A percentile compares a stretch with the other conserved stretches of the same genome.
Conservation (phyloP, 2,329 filamentous ascomycete genomes). For the Cytospora paraplurivora region DNA sequence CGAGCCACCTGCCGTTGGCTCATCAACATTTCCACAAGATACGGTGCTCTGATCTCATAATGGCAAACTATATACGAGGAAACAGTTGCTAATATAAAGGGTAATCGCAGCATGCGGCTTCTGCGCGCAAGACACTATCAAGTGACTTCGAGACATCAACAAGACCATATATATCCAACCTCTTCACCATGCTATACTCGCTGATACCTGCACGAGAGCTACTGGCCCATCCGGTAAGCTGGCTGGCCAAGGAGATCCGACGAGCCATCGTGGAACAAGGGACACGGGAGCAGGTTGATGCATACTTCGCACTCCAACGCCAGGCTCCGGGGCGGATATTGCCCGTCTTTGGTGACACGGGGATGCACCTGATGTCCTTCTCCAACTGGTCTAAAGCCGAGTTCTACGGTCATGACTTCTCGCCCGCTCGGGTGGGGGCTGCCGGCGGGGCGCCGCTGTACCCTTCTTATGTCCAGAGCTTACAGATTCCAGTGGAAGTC, state of each 20-base stretch:
- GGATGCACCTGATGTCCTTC: constrained; percentile 37
- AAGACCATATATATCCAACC: background rate
- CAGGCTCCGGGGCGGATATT: constrained; percentile 31
- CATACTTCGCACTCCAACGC: constrained; percentile 36
- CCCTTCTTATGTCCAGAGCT: constrained; percentile 2
- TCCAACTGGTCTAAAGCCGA: constrained; percentile 39
- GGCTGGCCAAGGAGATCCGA: constrained; percentile 35
- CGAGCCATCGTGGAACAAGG: constrained; percentile 37
- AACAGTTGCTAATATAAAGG: background rate
- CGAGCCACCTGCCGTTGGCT: too few species aligned
- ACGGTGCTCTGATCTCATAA: too few species aligned
- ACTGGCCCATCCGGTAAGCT: constrained; percentile 34
- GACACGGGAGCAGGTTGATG: constrained; percentile 40
- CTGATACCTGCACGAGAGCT: background rate
- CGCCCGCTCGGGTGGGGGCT: constrained; percentile 29
- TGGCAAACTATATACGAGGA: too few species aligned
- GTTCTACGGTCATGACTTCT: constrained; percentile 36
- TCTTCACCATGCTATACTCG: background rate
- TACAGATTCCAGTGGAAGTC: background rate
- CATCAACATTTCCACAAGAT: too few species aligned
- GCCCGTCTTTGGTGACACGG: constrained; percentile 37
- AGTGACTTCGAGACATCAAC: background rate
- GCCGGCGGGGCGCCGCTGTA: background rate
- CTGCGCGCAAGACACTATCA: constrained; percentile 1
- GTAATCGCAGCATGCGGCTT: background rate